Evolutionary conservation across 345 rosid genomes (phyloP).

Genomic region (Gossypium stocksii): DNA sequence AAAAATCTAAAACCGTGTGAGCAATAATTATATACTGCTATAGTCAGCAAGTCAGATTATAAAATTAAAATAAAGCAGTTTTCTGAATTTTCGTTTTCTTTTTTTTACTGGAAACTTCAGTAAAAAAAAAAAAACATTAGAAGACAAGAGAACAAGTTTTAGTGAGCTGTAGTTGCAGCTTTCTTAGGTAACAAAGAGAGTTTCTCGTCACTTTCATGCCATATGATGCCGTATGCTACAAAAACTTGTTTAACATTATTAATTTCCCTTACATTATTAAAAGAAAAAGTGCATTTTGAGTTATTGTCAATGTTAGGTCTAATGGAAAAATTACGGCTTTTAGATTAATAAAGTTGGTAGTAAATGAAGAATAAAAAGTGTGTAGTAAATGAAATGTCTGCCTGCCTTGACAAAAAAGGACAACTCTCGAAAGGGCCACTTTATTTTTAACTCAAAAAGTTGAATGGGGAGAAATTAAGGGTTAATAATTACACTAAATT

Average conservation of each 20-base stretch:
- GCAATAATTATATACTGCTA: neutral
- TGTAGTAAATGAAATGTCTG: too few species aligned
- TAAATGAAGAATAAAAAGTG: neutral
- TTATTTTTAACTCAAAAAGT: too few species aligned
- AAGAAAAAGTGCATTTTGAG: neutral
- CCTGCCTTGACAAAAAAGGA: neutral
- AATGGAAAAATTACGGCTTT: neutral
- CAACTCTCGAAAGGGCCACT: neutral
- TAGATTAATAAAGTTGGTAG: neutral
- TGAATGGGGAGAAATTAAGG: neutral
- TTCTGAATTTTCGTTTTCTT: neutral
- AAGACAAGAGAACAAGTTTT: neutral
- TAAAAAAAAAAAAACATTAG: neutral
- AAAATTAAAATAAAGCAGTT: neutral
- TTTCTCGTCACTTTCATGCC: slow-evolving; percentile 5
- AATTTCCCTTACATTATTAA: too few species aligned
- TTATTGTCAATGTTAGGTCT: slow-evolving; percentile 8
- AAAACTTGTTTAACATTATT: neutral
- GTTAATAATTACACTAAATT: too few species aligned
- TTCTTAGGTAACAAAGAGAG: neutral
- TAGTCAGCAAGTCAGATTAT: neutral
- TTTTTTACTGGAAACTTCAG: neutral
- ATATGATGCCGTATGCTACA: neutral
- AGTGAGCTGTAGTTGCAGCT: neutral
- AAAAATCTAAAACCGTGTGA: neutral